Percentiles rank a stretch among this genome's conserved stretches.
These are phyloP conservation scores for Dysphania ambrosioides DNA, from an alignment of 148 eudicot genomes.

Conservation along the genomic window DNA sequence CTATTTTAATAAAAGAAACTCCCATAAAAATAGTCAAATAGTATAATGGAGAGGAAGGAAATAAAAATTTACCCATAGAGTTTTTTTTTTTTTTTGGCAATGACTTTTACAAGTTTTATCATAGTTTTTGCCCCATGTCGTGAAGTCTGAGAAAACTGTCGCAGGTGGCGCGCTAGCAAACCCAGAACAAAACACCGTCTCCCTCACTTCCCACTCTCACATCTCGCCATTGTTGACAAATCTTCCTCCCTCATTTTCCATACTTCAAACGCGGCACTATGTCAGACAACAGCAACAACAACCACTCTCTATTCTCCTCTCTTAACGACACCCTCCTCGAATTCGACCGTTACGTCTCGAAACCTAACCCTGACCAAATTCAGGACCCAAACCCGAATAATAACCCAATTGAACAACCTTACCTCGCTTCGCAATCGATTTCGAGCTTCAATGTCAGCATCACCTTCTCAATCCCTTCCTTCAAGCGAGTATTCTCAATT, in stretches of 20 bases:
- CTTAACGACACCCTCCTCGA: slow-evolving; percentile 36
- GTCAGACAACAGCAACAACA: slow-evolving; percentile 33
- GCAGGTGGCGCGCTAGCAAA: not conserved
- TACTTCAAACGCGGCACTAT: slow-evolving; percentile 9
- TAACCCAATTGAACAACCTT: slow-evolving; percentile 10
- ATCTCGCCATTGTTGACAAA: slow-evolving; percentile 8
- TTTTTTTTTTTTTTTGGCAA: too few relatives aligned
- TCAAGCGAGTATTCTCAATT: slow-evolving; percentile 49
- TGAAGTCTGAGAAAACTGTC: too few relatives aligned
- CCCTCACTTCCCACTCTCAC: not conserved
- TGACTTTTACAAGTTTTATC: too few relatives aligned
- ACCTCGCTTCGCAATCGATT: slow-evolving; percentile 21
- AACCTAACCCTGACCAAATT: slow-evolving; percentile 34
- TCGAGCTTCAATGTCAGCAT: slow-evolving; percentile 29
- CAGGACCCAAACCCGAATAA: slow-evolving; percentile 21
- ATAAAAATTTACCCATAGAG: too few relatives aligned
- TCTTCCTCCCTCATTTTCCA: not conserved
- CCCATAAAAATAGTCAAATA: too few relatives aligned
- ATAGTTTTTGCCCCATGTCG: too few relatives aligned
- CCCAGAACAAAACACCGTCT: not conserved
- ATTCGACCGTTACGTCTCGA: slow-evolving; percentile 41
- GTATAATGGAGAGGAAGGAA: too few relatives aligned
- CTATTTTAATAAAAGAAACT: too few relatives aligned
- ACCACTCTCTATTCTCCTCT: slow-evolving; percentile 22
- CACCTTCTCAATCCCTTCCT: slow-evolving; percentile 31